Evolutionary conservation across 2,329 filamentous ascomycete genomes (phyloP).

Genomic region (Xylaria polymorpha): DNA sequence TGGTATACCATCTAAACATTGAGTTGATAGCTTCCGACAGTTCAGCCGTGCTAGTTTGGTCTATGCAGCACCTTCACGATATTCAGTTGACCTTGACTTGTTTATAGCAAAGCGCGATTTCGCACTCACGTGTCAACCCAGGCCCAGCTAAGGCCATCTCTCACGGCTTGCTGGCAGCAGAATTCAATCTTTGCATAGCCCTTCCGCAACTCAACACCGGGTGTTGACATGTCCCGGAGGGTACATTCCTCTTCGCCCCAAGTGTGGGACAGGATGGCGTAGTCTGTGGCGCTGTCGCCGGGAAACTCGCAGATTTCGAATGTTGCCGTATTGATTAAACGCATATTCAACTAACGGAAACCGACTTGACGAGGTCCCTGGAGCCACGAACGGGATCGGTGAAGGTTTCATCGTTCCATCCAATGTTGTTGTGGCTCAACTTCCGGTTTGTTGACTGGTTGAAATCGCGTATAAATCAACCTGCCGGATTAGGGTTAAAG

Average conservation of each 20-base stretch:
- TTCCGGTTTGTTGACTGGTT: too few relatives aligned
- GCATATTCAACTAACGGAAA: slow-evolving; percentile 20
- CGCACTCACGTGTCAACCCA: slow-evolving; percentile 34
- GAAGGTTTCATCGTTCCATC: too few relatives aligned
- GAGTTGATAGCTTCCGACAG: slow-evolving; percentile 33
- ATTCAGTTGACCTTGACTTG: background rate
- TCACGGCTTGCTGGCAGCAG: slow-evolving; percentile 25
- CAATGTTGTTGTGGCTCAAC: background rate
- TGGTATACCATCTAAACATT: slow-evolving; percentile 34
- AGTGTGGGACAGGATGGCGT: slow-evolving; percentile 34
- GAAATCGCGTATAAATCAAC: background rate
- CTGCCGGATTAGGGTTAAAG: background rate
- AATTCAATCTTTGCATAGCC: slow-evolving; percentile 14
- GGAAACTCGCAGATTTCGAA: slow-evolving; percentile 17
- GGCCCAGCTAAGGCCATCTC: slow-evolving; percentile 19
- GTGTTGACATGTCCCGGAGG: slow-evolving; percentile 20
- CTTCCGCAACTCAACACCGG: background rate
- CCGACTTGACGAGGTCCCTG: too few relatives aligned
- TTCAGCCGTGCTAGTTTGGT: slow-evolving; percentile 31
- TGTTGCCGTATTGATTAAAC: slow-evolving; percentile 24
- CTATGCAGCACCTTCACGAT: slow-evolving; percentile 29
- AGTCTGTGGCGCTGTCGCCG: slow-evolving; percentile 22
- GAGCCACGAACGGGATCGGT: too few relatives aligned
- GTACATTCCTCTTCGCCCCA: slow-evolving; percentile 29
- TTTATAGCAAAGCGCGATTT: background rate